phyloP scores from a whole-genome alignment of 2,329 filamentous ascomycete species.

The Xylariomycetidae sp. region DNA sequence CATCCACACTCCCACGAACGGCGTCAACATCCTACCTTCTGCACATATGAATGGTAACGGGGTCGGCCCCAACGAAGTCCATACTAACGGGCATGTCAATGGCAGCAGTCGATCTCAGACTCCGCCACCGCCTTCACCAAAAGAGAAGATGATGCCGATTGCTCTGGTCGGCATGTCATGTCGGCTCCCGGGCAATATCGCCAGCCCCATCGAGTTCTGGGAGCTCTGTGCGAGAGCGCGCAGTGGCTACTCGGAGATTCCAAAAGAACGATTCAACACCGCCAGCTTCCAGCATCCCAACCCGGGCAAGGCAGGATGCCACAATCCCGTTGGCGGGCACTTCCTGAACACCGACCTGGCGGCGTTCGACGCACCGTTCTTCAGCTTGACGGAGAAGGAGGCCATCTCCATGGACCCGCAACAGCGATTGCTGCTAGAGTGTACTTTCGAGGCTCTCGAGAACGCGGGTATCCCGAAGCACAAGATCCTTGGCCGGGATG shows the following conservation, averaged over 20 bases:
- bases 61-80: conserved; percentile 6
- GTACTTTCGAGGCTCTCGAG: conserved; percentile 50
- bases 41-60: conserved; percentile 9
- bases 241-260: conserved; percentile 31
- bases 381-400: conserved; percentile 47
- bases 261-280: conserved; percentile 41
- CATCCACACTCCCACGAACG: conserved; percentile 7
- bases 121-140: conserved; percentile 5
- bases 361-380: conserved; percentile 48
- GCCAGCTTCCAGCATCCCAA: conserved; percentile 28
- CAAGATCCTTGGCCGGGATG: conserved; percentile 40
- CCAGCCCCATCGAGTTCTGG: conserved; percentile 33
- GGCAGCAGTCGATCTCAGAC: conserved; percentile 3
- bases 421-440: conserved; percentile 48
- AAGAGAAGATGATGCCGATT: conserved; percentile 22
- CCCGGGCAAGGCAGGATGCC: conserved; percentile 29
- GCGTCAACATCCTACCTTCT: conserved; percentile 5
- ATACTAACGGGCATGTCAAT: not conserved
- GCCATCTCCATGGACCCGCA: conserved; percentile 50
- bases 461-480: conserved; percentile 47
- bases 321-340: conserved; percentile 31
- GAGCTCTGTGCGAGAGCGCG: conserved; percentile 32
- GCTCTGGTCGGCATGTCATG: conserved; percentile 33
- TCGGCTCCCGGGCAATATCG: conserved; percentile 30
- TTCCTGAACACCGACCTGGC: conserved; percentile 41